Conservation (phyloP, 495 filamentous ascomycete genomes). For the Aspergillus baeticus region DNA sequence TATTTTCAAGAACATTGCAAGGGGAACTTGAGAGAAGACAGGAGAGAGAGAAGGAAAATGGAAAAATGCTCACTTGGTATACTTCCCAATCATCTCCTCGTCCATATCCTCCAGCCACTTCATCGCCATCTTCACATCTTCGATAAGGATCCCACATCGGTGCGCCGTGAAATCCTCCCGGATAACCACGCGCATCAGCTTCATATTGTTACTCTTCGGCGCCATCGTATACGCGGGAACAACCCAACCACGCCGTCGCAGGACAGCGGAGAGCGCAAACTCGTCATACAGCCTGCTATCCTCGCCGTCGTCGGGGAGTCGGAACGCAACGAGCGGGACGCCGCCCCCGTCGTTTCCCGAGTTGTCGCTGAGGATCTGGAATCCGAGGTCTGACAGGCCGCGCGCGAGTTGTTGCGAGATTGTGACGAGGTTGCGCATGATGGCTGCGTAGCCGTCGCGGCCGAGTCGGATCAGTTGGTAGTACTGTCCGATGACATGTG, state of each 20-base stretch:
- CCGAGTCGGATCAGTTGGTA: conserved; percentile 93
- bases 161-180: conserved; percentile 82
- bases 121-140: conserved; percentile 70
- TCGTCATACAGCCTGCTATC: conserved; percentile 73
- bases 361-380: conserved; percentile 80
- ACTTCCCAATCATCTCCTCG: conserved; percentile 56
- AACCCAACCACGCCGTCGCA: conserved; percentile 83
- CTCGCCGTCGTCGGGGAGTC: conserved; percentile 55
- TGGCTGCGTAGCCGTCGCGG: conserved; percentile 79
- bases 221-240: conserved; percentile 96
- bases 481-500: conserved; percentile 92
- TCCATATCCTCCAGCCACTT: conserved; percentile 68
- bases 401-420: conserved; percentile 77
- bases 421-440: conserved; percentile 85
- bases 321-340: conserved; percentile 84
- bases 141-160: conserved; percentile 69
- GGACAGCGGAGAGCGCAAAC: conserved; percentile 75
- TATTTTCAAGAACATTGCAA: too few relatives aligned
- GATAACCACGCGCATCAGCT: conserved; percentile 86
- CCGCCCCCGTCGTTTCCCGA: conserved; percentile 54
- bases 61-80: conserved; percentile 55
- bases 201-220: conserved; percentile 70
- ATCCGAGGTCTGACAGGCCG: conserved; percentile 67
- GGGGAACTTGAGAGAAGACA: too few relatives aligned
- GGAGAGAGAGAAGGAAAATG: neutral